phyloP scores from a whole-genome alignment of 164 flowering plant genomes.

The Tetrastigma voinierianum region DNA sequence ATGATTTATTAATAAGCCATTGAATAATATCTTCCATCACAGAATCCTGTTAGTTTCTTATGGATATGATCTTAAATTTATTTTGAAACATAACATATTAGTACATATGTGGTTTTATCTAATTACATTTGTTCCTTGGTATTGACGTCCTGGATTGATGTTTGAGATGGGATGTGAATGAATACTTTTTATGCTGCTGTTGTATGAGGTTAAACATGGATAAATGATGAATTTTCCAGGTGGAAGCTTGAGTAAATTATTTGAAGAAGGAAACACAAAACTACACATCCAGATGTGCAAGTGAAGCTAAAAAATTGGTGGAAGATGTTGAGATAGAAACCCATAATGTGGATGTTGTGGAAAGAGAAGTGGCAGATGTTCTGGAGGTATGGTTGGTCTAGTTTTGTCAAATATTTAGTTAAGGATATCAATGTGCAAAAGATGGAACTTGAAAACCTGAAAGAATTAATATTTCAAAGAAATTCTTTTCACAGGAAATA shows the following conservation, averaged over 20 bases:
- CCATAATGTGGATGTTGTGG: constrained; percentile 37
- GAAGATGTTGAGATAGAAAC: constrained; percentile 50
- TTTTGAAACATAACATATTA: background rate
- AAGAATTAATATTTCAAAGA: too few species aligned
- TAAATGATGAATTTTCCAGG: constrained; percentile 28
- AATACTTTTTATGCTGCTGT: background rate
- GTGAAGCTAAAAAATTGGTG: constrained; percentile 44
- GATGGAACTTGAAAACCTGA: background rate
- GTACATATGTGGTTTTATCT: background rate
- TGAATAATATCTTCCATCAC: too few species aligned
- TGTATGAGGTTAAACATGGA: background rate
- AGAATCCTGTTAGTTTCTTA: background rate
- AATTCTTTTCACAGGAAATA: too few species aligned
- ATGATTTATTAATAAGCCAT: too few species aligned
- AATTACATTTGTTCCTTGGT: background rate
- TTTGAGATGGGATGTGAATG: background rate
- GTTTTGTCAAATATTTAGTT: background rate
- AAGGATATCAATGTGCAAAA: background rate
- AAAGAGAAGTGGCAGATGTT: constrained; percentile 59
- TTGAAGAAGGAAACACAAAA: constrained; percentile 64
- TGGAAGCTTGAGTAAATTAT: constrained; percentile 46
- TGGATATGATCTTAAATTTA: background rate
- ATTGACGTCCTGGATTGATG: background rate
- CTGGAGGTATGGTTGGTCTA: constrained; percentile 42
- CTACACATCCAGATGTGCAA: constrained; percentile 41